Evolutionary conservation across 129 eudicot genomes (phyloP).

Genomic region (Helichrysum umbraculigerum): DNA sequence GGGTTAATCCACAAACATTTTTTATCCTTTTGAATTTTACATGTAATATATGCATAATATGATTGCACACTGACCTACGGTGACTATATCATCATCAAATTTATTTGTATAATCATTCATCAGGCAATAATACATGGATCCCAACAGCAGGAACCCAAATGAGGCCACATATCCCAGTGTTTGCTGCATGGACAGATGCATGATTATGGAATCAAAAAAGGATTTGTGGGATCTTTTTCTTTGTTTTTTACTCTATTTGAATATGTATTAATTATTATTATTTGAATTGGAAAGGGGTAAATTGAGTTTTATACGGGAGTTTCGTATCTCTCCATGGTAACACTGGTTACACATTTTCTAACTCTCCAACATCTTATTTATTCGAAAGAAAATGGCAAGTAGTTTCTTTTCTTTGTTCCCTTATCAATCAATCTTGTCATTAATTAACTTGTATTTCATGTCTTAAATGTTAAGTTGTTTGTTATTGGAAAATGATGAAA

Average conservation of each 20-base stretch:
- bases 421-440: not conserved
- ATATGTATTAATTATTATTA: conserved; percentile 37
- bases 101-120: conserved; percentile 6
- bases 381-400: conserved; percentile 8
- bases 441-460: conserved; percentile 6
- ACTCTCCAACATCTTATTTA: conserved; percentile 23
- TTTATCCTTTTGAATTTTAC: not conserved
- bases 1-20: not conserved
- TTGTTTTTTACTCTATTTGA: conserved; percentile 18
- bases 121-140: conserved; percentile 53
- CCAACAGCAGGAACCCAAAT: conserved; percentile 44
- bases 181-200: conserved; percentile 88
- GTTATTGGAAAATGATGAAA: conserved; percentile 28
- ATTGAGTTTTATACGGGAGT: conserved; percentile 33
- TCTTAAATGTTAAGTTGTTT: conserved; percentile 13
- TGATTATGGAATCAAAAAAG: conserved; percentile 22
- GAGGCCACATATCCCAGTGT: conserved; percentile 77
- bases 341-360: conserved; percentile 38
- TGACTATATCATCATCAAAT: not conserved
- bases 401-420: not conserved
- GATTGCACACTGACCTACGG: not conserved
- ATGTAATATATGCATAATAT: not conserved
- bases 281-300: conserved; percentile 40
- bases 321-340: conserved; percentile 28
- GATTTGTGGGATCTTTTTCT: conserved; percentile 13